These are phyloP conservation scores for Patellifolia procumbens DNA, from an alignment of 179 eudicot species.

Conservation along the genomic window DNA sequence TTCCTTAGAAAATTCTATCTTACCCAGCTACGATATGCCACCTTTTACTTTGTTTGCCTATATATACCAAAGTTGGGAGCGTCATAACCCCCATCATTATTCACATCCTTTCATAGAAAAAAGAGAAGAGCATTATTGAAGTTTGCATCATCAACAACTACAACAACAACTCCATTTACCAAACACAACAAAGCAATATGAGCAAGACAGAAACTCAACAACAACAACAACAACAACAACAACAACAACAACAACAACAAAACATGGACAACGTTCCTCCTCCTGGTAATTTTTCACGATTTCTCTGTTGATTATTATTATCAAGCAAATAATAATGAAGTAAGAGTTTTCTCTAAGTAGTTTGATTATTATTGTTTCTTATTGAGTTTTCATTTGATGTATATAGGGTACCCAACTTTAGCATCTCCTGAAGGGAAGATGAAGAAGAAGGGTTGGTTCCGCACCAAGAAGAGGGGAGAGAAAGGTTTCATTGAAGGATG, in stretches of 20 bases:
- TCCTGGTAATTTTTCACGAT: constrained; percentile 39
- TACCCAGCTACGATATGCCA: not conserved
- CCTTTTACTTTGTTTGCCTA: not conserved
- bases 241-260: constrained; percentile 34
- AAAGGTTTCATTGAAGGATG: constrained; percentile 70
- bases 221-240: too few species aligned
- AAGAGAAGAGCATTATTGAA: not conserved
- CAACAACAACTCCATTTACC: not conserved
- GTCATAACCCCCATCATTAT: not conserved
- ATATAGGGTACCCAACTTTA: constrained; percentile 54
- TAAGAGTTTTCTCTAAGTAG: not conserved
- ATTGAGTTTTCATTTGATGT: not conserved
- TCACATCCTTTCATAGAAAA: not conserved
- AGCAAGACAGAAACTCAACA: constrained; percentile 31
- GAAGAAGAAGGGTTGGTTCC: constrained; percentile 39
- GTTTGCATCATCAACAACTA: not conserved
- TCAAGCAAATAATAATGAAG: too few species aligned
- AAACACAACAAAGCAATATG: constrained; percentile 16
- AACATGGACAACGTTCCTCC: constrained; percentile 46
- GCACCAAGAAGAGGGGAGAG: constrained; percentile 55
- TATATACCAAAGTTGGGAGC: not conserved
- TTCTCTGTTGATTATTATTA: too few species aligned
- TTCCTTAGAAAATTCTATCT: not conserved
- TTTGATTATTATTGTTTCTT: not conserved
- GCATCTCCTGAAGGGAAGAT: constrained; percentile 35